phyloP scores from a whole-genome alignment of 2,329 filamentous ascomycete genomes.

The Penicillium sp. region DNA sequence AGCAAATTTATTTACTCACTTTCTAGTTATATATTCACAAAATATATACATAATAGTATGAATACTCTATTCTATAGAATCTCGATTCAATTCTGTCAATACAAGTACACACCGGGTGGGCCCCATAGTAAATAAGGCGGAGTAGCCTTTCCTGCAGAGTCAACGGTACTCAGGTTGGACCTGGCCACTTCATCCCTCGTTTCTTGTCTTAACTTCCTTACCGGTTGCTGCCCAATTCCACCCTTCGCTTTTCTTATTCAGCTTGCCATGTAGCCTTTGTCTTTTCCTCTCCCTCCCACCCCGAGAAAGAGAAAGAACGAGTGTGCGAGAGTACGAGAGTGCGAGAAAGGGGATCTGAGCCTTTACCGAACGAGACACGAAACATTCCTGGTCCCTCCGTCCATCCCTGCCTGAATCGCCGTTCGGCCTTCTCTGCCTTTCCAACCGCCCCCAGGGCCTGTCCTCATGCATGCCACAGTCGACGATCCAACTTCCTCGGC shows the following conservation, averaged over 20 bases:
- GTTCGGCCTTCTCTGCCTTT: conserved; percentile 13
- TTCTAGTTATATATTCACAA: too few species aligned
- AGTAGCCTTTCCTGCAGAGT: conserved; percentile 19
- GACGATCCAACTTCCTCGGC: conserved; percentile 35
- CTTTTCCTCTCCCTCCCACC: conserved; percentile 6
- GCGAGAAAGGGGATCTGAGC: conserved; percentile 23
- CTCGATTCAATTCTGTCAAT: too few species aligned
- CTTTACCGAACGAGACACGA: conserved; percentile 23
- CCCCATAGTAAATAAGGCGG: conserved; percentile 21
- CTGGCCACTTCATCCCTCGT: conserved; percentile 28
- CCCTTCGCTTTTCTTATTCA: neutral
- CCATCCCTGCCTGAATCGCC: conserved; percentile 27
- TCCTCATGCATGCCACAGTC: conserved; percentile 45
- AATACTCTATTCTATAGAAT: too few species aligned
- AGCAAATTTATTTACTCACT: too few species aligned
- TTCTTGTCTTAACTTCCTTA: conserved; percentile 22
- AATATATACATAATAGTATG: too few species aligned
- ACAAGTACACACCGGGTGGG: conserved; percentile 25
- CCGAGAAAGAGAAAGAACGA: conserved; percentile 21
- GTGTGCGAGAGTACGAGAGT: too few species aligned
- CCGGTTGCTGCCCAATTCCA: conserved; percentile 23
- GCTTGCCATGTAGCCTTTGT: conserved; percentile 24
- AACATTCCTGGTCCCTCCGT: conserved; percentile 30
- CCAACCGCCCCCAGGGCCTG: conserved; percentile 22
- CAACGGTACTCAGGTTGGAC: conserved; percentile 19